Base-by-base conservation (phyloP, 176 grass and related monocot species). In the Aegilops umbellulata region DNA sequence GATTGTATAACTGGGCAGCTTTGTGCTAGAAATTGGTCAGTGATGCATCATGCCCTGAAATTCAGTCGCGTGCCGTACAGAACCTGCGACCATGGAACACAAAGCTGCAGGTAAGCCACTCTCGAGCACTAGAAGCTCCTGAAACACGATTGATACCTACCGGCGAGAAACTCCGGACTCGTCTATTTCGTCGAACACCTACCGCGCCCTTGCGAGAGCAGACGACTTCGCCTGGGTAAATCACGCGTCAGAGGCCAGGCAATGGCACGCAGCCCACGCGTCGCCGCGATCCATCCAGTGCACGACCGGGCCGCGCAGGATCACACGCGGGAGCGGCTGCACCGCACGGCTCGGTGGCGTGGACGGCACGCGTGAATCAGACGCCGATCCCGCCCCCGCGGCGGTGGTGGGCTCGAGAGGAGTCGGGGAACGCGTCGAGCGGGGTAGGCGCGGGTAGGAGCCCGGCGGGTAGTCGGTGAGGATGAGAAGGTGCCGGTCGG, bases 151-250 rank as follows among this genome's bases (percentile, higher is more conserved):
- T 20, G 71, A 69, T 44, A 3, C 15, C 46, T 44, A 3, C 15
- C 46, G 57, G 35, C 27, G 7, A 24, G 69, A 57, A 65, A 63
- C 35, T 46, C 15, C 36, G 6, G 20, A 3, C 31, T 60, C 30
- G 27, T 58, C 79, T 23, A 76, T 87, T 89, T 89, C 67, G 30
- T 89, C 67, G 67, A 84, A 84, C 82, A 89, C 76, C 65, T 84
- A 19, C 30, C 23, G 66, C 76, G 66, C 66, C 81, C 16, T 65
- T 10, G 29, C 16, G 86, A 73, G 34, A 68, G 42, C 44, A 74
- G 67, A 41, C 47, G 74, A 24, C 27, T 11, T 23, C 25, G 14
- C 71, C 42, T 26, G 39, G 9, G 8, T 46, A 2, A 32, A 81
- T 42, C 60, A 69, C 34, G 49, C 69, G 49, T 74, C 78, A 1